These are phyloP conservation scores for Funneliformis mosseae DNA, from an alignment of 192 early-diverging fungal species.

Conservation along the genomic window DNA sequence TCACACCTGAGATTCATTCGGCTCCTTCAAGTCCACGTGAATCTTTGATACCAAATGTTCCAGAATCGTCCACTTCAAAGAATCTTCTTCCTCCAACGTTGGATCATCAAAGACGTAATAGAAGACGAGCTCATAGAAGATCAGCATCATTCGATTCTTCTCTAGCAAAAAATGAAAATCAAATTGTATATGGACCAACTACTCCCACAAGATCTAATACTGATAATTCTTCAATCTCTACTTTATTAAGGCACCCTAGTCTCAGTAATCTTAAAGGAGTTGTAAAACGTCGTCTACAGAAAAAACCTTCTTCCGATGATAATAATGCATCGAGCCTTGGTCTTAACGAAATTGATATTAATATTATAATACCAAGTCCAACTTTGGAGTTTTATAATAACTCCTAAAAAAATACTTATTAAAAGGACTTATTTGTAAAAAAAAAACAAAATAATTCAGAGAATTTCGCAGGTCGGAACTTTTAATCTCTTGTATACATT, in stretches of 20 bases:
- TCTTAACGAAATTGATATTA: not conserved
- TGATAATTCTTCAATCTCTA: not conserved
- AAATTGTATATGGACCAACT: not conserved
- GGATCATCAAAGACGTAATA: not conserved
- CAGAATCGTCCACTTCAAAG: not conserved
- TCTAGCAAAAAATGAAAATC: not conserved
- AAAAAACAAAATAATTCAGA: too few relatives aligned
- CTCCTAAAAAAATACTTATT: too few relatives aligned
- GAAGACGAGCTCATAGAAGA: not conserved
- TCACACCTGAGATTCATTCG: constrained; percentile 5
- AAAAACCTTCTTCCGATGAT: not conserved
- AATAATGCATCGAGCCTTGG: not conserved
- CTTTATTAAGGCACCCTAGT: not conserved
- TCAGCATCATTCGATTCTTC: not conserved
- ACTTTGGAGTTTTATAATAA: not conserved
- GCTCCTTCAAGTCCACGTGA: constrained; percentile 20
- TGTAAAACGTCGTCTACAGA: not conserved
- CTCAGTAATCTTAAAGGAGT: not conserved
- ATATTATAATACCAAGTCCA: constrained; percentile 7
- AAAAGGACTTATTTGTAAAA: too few relatives aligned
- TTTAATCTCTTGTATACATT: too few relatives aligned
- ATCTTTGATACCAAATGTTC: not conserved
- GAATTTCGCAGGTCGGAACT: too few relatives aligned
- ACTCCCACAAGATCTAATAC: not conserved
- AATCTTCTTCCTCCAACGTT: not conserved